Evolutionary conservation across 169 alveolate genomes (phyloP), one percentile per base, ranked within the genome.

Genomic region (Blepharisma undulans): DNA sequence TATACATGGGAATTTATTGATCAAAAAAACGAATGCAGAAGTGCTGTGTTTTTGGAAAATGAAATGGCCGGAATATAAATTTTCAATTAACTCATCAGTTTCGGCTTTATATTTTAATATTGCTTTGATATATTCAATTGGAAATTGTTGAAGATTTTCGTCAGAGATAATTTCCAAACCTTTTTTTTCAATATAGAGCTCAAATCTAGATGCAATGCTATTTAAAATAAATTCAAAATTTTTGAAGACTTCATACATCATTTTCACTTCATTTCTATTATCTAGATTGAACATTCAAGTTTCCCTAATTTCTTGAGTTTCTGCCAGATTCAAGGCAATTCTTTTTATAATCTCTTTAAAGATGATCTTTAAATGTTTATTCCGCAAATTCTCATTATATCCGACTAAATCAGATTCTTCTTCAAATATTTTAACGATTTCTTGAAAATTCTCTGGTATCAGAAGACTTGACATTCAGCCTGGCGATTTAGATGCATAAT

Each of bases 51-150:
- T 93, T 82, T 94, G 93, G 87, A 95, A 94, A 18, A 80, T 21
- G 0, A 90, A 88, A 81, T 94, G 93, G 87, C 94, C 89, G 8
- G 72, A 89, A 84, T 94, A 95, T 30, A 94, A 92, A 14, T 91
- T 61, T 66, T 71, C 92, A 4, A 95, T 95, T 89, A 95, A 85
- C 29, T 84, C 92, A 72, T 95, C 97, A 94, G 94, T 95, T 91
- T 95, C 96, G 86, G 82, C 89, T 94, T 95, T 95, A 30, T 94
- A 84, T 59, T 89, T 90, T 0, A 95, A 91, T 29, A 95, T 84
- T 74, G 92, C 90, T 32, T 92, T 84, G 7, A 96, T 94, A 76
- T 93, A 95, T 89, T 93, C 93, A 36, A 93, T 92, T 3, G 97
- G 94, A 78, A 94, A 97, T 84, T 95, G 91, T 4, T 82, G 86